Base-by-base conservation (phyloP, 2,329 filamentous ascomycete genomes). In the Fusarium verrucosum region DNA sequence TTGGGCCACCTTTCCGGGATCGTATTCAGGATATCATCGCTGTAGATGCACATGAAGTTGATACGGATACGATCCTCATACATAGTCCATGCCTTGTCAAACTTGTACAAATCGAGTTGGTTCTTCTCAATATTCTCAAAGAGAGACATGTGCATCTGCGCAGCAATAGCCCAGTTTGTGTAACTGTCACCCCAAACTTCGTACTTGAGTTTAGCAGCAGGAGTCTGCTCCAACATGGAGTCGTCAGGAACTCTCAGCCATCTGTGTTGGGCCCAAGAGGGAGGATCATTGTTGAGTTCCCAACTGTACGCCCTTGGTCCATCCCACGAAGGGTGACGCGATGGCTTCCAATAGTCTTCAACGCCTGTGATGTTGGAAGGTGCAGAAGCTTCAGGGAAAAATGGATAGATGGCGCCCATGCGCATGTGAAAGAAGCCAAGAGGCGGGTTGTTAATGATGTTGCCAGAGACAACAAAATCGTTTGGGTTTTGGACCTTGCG, bases 391-490 rank as follows among this genome's bases (percentile, higher is more conserved):
- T 68, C 65, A 3, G 65, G 60, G 2, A 68, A 51, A 30, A 66
- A 68, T 16, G 65, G 65, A 13, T 68, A 65, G 0, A 68, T 46
- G 9, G 65, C 65, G 8, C 65, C 65, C 57, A 68, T 62, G 17
- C 50, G 65, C 33, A 52, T 62, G 14, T 68, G 65, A 16, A 68
- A 56, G 44, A 68, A 68, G 3, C 65, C 65, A 1, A 68, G 45
- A 4, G 65, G 65, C 26, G 65, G 65, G 7, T 68, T 68, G 7
- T 68, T 68, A 40, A 68, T 68, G 5, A 68, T 63, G 2, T 68
- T 68, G 3, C 52, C 65, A 7, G 65, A 59, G 16, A 68, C 65
- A 11, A 68, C 61, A 5, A 66, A 66, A 13, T 51, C 44, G 2
- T 66, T 35, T 0, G 65, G 65, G 13, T 66, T 50, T 4, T 57